phyloP scores from a whole-genome alignment of 768 basidiomycete genomes.

The Psilocybe tampanensis region DNA sequence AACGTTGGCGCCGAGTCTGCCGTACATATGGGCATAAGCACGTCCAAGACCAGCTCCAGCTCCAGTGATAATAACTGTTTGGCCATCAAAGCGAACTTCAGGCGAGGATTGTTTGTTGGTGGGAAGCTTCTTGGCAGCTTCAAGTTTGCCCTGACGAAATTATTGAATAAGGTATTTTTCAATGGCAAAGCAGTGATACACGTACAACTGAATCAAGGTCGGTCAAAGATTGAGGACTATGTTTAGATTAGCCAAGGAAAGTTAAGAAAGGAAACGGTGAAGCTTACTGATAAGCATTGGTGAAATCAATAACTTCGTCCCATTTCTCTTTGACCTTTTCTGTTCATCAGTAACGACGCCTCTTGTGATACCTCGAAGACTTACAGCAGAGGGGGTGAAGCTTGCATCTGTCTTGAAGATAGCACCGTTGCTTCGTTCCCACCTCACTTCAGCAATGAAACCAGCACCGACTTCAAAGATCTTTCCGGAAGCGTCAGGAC shows the following conservation, averaged over 20 bases:
- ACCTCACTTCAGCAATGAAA: slow-evolving; percentile 88
- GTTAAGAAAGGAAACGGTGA: neutral
- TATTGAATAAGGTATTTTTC: neutral
- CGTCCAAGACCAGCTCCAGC: slow-evolving; percentile 95
- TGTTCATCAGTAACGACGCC: neutral
- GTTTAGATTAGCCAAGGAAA: slow-evolving; percentile 1
- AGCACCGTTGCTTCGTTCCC: slow-evolving; percentile 87
- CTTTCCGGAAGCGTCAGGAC: slow-evolving; percentile 75
- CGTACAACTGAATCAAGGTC: slow-evolving; percentile 65
- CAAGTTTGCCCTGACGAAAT: slow-evolving; percentile 52
- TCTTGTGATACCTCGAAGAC: slow-evolving; percentile 16
- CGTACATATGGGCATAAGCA: slow-evolving; percentile 90
- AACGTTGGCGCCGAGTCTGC: slow-evolving; percentile 91
- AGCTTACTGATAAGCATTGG: slow-evolving; percentile 65
- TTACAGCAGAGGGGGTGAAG: slow-evolving; percentile 93
- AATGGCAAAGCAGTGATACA: neutral
- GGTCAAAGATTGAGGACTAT: slow-evolving; percentile 63
- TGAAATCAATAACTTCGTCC: slow-evolving; percentile 81
- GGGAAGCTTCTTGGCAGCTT: slow-evolving; percentile 62
- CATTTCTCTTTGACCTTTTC: slow-evolving; percentile 80
- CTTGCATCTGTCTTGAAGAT: slow-evolving; percentile 88
- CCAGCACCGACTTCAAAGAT: slow-evolving; percentile 95
- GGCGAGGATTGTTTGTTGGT: slow-evolving; percentile 71
- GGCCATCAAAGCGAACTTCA: slow-evolving; percentile 79
- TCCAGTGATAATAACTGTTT: slow-evolving; percentile 94